Conservation (phyloP, 148 eudicot genomes). For the Simmondsia chinensis region DNA sequence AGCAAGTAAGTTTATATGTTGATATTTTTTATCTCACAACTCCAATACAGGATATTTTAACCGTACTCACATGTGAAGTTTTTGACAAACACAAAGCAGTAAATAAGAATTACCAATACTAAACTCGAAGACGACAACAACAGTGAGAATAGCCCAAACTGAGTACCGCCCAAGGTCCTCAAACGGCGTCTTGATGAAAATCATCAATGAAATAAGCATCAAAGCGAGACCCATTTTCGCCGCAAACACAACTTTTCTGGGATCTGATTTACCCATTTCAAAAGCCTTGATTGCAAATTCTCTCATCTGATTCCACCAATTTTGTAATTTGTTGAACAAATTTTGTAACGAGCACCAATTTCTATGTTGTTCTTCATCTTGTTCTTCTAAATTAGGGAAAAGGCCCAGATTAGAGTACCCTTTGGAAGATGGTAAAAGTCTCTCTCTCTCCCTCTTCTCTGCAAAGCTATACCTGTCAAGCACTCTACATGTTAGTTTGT, state of each 20-base stretch:
- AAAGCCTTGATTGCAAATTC: constrained; percentile 24
- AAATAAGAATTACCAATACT: constrained; percentile 55
- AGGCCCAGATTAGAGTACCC: constrained; percentile 5
- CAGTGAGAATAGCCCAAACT: constrained; percentile 95
- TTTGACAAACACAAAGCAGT: not conserved
- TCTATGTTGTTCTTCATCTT: not conserved
- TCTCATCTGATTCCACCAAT: constrained; percentile 15
- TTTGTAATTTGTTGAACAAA: not conserved
- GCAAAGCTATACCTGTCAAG: constrained; percentile 22
- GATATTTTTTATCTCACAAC: too few relatives aligned
- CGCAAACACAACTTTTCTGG: constrained; percentile 60
- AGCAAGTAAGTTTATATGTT: too few relatives aligned
- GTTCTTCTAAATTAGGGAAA: not conserved
- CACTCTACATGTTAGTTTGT: too few relatives aligned
- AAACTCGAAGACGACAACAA: constrained; percentile 86
- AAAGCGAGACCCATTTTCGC: constrained; percentile 79
- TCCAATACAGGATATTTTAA: too few relatives aligned
- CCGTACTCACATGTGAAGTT: not conserved
- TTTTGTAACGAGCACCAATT: not conserved
- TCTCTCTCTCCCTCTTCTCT: constrained; percentile 29
- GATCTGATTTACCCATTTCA: constrained; percentile 74
- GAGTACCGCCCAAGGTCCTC: constrained; percentile 49
- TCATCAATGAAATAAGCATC: constrained; percentile 48
- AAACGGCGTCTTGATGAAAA: constrained; percentile 66
- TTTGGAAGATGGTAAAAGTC: constrained; percentile 5